phyloP scores from a whole-genome alignment of 495 filamentous ascomycete genomes.

The Trichoderma erinaceum region DNA sequence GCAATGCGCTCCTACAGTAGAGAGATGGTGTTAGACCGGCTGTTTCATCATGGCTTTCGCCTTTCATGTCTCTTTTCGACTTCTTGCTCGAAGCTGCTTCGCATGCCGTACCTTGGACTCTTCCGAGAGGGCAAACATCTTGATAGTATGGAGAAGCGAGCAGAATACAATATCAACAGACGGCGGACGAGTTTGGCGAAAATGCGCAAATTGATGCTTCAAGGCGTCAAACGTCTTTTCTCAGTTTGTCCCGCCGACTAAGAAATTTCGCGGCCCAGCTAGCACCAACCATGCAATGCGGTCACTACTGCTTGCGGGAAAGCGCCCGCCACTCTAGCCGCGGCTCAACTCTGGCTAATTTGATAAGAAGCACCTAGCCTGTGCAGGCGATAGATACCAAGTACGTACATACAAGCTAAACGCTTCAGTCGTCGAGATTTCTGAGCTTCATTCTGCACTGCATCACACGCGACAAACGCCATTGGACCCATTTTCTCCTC shows the following conservation, averaged over 20 bases:
- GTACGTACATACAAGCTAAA: background rate
- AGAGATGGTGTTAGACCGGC: background rate
- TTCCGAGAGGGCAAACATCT: constrained; percentile 86
- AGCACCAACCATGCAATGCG: background rate
- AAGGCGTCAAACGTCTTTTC: background rate
- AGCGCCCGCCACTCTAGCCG: background rate
- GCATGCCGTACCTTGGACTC: constrained; percentile 73
- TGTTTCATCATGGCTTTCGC: constrained; percentile 3
- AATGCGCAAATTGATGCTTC: constrained; percentile 9
- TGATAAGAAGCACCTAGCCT: background rate
- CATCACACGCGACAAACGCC: background rate
- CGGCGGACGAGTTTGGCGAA: too few relatives aligned
- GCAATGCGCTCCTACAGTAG: constrained; percentile 80
- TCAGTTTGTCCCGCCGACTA: constrained; percentile 3
- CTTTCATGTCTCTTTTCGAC: background rate
- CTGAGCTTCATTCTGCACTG: background rate
- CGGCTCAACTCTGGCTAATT: constrained; percentile 8
- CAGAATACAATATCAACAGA: background rate
- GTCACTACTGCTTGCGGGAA: constrained; percentile 1
- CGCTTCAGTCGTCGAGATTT: constrained; percentile 5
- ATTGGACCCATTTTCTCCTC: background rate
- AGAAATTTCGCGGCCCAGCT: constrained; percentile 5
- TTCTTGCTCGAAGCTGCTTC: background rate
- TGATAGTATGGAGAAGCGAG: constrained; percentile 22
- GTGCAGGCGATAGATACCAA: background rate